These are phyloP conservation scores for Trichoderma reesei DNA, from an alignment of 495 filamentous ascomycete species.

Conservation along the genomic window DNA sequence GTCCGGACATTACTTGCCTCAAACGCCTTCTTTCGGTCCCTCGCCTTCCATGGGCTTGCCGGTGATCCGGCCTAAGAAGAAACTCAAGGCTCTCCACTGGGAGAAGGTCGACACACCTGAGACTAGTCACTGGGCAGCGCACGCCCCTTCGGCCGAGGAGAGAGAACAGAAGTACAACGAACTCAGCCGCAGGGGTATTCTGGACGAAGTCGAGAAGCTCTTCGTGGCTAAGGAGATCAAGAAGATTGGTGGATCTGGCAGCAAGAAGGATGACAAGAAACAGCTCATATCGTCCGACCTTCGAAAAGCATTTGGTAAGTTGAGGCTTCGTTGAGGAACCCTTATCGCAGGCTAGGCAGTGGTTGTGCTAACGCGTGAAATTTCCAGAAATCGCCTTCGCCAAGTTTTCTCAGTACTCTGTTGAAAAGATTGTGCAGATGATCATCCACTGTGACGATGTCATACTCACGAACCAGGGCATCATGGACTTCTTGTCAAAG, in stretches of 20 bases:
- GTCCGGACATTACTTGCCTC: conserved; percentile 43
- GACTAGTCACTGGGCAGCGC: conserved; percentile 89
- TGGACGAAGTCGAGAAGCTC: conserved; percentile 93
- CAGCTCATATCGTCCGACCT: conserved; percentile 90
- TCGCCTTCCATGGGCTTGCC: conserved; percentile 45
- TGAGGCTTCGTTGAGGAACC: background rate
- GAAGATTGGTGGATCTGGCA: conserved; percentile 57
- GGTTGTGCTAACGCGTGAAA: conserved; percentile 19
- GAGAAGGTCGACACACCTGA: conserved; percentile 93
- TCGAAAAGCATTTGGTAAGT: conserved; percentile 71
- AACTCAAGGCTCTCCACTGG: conserved; percentile 98
- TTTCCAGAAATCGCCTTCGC: conserved; percentile 71
- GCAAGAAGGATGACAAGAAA: conserved; percentile 88
- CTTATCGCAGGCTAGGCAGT: no score
- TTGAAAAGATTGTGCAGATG: conserved; percentile 80
- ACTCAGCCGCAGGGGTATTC: conserved; percentile 80
- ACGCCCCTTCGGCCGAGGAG: conserved; percentile 68
- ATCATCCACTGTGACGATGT: conserved; percentile 92
- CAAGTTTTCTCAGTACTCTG: conserved; percentile 73
- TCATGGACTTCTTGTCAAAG: conserved; percentile 93
- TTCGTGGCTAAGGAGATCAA: conserved; percentile 98
- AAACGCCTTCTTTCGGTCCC: conserved; percentile 28
- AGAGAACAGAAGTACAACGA: conserved; percentile 94
- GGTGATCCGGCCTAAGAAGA: conserved; percentile 89
- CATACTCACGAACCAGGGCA: conserved; percentile 82